Base-by-base conservation (phyloP, 768 basidiomycete genomes). In the Mycena albidolilacea region DNA sequence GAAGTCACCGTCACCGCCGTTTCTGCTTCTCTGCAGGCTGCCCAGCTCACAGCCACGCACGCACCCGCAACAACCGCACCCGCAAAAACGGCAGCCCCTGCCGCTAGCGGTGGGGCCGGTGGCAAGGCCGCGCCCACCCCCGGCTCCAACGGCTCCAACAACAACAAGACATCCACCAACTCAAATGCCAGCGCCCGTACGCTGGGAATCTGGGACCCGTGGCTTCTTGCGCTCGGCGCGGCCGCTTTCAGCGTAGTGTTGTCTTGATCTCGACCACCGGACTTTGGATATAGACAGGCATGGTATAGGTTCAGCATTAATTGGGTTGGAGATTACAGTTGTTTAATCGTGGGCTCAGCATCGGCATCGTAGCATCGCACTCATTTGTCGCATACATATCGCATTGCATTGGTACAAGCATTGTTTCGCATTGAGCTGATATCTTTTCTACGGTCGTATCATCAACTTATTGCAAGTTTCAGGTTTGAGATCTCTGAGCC, bases 1-100 rank as follows among this genome's bases (percentile, higher is more conserved):
- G 50, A 76, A 46, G 70, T 71, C 46, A 80, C 80, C 17, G 64
- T 80, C 66, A 69, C 43, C 64, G 44, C 67, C 38, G 12, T 10
- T 17, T 38, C 63, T 21, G 67, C 71, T 3, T 73, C 71, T 21
- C 46, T 17, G 17, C 62, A 73, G 38, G 71, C 71, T 9, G 67
- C 71, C 14, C 9, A 2, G 12, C 71, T 73, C n/a, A 73, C 71
- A 5, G 71, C 19, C 6, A 63, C 66, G 23, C 60, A 64, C 46
- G 30, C 57, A n/a, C 21, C 61, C 35, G 30, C 30, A 15, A 21
- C n/a, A 35, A 21, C 50, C 19, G 39, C 43, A 12, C 23, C 71
- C n/a, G 19, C 52, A 10, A 14, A 35, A 38, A 21, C 70, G 1
- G 17, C 69, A 7, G 38, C 63, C 15, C 30, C 61, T 5, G 44